phyloP scores from a whole-genome alignment of 139 green algal genomes.

The Pseudopediastrum boryanum region DNA sequence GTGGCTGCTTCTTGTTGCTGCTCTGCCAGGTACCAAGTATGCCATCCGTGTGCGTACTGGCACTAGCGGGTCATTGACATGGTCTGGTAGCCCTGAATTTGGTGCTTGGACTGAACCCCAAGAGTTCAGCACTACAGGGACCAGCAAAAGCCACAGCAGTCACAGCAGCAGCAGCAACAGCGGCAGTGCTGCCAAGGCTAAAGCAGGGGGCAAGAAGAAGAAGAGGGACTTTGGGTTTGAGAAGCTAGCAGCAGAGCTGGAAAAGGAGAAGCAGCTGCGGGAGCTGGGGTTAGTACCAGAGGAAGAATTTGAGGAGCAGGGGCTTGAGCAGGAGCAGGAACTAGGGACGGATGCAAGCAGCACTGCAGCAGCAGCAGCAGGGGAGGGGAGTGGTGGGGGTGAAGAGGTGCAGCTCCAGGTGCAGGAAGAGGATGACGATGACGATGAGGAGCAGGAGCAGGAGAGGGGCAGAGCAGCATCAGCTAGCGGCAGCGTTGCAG shows the following conservation, averaged over 20 bases:
- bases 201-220: constrained; percentile 16
- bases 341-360: no score
- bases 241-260: background rate
- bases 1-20: background rate
- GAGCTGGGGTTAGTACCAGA: no score
- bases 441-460: constrained; percentile 7
- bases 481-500: background rate
- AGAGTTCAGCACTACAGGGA: constrained; percentile 9
- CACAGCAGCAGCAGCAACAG: background rate
- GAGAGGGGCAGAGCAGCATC: background rate
- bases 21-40: constrained; percentile 17
- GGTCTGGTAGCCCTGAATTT: constrained; percentile 15
- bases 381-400: no score
- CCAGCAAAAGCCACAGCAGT: background rate
- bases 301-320: no score
- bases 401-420: no score
- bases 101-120: background rate
- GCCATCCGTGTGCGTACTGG: constrained; percentile 5
- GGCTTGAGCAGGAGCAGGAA: no score
- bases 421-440: background rate
- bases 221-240: constrained; percentile 29
- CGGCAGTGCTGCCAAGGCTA: background rate
- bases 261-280: no score
- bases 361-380: no score
- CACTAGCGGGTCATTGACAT: constrained; percentile 7